Evolutionary conservation across 2,329 filamentous ascomycete species (phyloP), one percentile per base, ranked within the genome.

Genomic region (Penicillium fuscoglaucum): DNA sequence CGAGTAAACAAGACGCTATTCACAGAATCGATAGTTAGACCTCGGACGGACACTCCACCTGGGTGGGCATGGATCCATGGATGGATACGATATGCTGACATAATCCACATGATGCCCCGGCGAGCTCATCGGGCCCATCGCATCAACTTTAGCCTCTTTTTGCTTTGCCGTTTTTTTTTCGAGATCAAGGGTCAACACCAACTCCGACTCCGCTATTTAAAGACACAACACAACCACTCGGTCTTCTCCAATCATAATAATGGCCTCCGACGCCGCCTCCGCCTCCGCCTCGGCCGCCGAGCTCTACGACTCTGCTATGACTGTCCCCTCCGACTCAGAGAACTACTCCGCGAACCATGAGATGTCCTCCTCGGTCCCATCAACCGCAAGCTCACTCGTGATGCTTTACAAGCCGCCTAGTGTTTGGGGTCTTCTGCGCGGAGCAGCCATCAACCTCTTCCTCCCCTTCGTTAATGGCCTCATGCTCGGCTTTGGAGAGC

Each of bases 401-500:
- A 70, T 78, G 58, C 84, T 98, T 47, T 99, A 98, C 83, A 87
- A 87, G 64, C 91, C 93, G 4, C 93, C 95, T 2, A 96, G 92
- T 0, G 70, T 96, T 45, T 96, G 91, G 90, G 87, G 90, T 10
- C 76, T 99, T 62, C 66, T 97, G 55, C 87, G 93, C 55, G 91
- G 95, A 39, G 91, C 92, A 17, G 92, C 93, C 6, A 99, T 99
- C 78, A 99, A 99, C 74, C 81, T 99, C n/a, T 70, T 99, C 1
- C 79, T 99, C 21, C 95, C 95, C 0, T 99, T 99, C 70, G 86
- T 99, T 71, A 99, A 99, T 78, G 95, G 95, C 47, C 85, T 99
- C 82, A 99, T 99, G 95, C 79, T 99, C 70, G 95, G 95, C 2
- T 97, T 99, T 71, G 95, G 95, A 66, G 95, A 99, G 79, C 79